phyloP scores from a whole-genome alignment of 306 rosid species.

The Chamaecrista fasciculata region DNA sequence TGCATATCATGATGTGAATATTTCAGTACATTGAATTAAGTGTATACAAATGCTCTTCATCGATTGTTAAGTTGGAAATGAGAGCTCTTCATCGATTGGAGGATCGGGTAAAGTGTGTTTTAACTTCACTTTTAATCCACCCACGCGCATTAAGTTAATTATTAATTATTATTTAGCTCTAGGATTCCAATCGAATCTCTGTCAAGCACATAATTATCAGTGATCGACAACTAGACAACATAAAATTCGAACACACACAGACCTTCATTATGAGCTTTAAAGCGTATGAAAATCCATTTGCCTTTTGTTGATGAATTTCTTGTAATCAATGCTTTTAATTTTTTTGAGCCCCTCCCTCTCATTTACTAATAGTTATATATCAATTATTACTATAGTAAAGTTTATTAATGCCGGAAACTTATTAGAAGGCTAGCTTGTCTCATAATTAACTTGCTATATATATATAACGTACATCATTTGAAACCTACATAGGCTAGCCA shows the following conservation, averaged over 20 bases:
- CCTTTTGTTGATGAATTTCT: conserved; percentile 8
- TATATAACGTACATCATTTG: not conserved
- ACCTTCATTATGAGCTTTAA: not conserved
- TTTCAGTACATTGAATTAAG: not conserved
- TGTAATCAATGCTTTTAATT: not conserved
- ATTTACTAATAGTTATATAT: not conserved
- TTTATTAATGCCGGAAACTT: not conserved
- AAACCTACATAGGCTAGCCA: not conserved
- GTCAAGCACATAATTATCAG: not conserved
- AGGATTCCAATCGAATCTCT: conserved; percentile 10
- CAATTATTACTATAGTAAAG: not conserved
- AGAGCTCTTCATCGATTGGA: not conserved
- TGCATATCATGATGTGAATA: not conserved
- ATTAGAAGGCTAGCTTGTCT: not conserved
- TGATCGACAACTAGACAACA: not conserved
- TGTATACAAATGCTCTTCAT: not conserved
- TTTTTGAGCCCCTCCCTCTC: not conserved
- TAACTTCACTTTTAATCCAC: not conserved
- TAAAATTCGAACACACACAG: not conserved
- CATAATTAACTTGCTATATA: not conserved
- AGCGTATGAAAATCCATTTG: conserved; percentile 6
- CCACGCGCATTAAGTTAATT: no score
- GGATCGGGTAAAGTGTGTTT: not conserved
- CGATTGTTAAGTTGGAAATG: not conserved
- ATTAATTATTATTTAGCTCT: not conserved